Evolutionary conservation across 768 basidiomycete species (phyloP).

Genomic region (Psilocybe subaeruginosa): DNA sequence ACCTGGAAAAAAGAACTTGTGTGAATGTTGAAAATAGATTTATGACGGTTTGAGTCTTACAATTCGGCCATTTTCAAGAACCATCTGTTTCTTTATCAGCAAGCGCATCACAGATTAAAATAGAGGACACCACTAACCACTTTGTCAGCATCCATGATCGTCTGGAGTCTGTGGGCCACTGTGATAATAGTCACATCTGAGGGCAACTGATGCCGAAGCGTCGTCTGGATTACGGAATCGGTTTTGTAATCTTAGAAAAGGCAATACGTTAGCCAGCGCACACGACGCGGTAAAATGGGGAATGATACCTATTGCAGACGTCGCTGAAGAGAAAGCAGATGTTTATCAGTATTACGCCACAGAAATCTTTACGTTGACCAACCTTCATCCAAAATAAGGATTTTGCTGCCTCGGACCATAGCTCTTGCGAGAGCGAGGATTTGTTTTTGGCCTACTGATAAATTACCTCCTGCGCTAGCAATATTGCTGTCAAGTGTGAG

Average conservation of each 20-base stretch:
- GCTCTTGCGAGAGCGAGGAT: conserved; percentile 69
- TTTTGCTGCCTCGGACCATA: conserved; percentile 57
- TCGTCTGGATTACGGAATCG: conserved; percentile 68
- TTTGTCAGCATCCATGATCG: conserved; percentile 67
- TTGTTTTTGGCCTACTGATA: conserved; percentile 79
- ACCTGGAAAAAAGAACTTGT: conserved; percentile 13
- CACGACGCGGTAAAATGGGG: not conserved
- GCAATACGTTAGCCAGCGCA: conserved; percentile 2
- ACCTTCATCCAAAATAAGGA: conserved; percentile 69
- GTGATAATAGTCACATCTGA: conserved; percentile 63
- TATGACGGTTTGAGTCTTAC: conserved; percentile 28
- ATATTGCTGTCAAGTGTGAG: conserved; percentile 48
- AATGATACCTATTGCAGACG: conserved; percentile 47
- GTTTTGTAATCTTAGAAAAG: conserved; percentile 51
- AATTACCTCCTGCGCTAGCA: conserved; percentile 63
- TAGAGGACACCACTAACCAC: conserved; percentile 33
- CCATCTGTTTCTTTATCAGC: conserved; percentile 36
- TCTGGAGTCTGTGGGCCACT: conserved; percentile 71
- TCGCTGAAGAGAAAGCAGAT: conserved; percentile 29
- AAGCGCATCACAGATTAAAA: conserved; percentile 17
- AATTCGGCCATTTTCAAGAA: conserved; percentile 57
- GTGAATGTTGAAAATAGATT: not conserved
- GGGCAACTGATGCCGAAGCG: conserved; percentile 65
- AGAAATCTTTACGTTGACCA: conserved; percentile 18
- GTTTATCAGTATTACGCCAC: conserved; percentile 6